A percentile compares a stretch with the other conserved stretches of the same genome.
Conservation (phyloP, 1,284 basidiomycete species). For the Sphaerobolus stellatus region DNA sequence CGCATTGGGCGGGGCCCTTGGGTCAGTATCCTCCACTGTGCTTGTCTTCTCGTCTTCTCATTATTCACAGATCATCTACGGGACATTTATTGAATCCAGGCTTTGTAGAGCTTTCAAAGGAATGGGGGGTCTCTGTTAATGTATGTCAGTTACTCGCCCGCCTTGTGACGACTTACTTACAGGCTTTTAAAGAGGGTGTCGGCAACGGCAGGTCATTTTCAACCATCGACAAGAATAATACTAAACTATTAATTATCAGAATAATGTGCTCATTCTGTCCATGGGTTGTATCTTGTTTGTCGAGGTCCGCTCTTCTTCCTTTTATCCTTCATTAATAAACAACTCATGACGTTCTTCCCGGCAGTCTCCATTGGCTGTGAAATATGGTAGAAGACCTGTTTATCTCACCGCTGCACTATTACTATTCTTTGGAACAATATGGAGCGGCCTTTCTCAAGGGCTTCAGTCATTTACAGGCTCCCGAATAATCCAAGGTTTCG, state of each 20-base stretch:
- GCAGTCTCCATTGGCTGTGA: constrained; percentile 35
- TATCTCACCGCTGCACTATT: constrained; percentile 41
- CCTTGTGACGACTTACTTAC: too few relatives aligned
- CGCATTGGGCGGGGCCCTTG: neutral
- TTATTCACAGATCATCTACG: neutral
- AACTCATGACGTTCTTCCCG: neutral
- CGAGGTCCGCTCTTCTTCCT: neutral
- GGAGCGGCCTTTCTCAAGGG: constrained; percentile 43
- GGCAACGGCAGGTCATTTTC: neutral
- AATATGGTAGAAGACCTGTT: constrained; percentile 45
- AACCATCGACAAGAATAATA: neutral
- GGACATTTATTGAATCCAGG: constrained; percentile 6
- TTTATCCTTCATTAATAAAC: neutral
- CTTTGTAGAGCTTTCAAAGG: constrained; percentile 3
- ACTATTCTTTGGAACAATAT: constrained; percentile 46
- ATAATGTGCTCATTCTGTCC: constrained; percentile 3
- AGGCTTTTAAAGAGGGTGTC: neutral
- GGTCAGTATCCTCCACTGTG: neutral
- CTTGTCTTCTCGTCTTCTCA: neutral
- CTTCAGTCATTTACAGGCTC: constrained; percentile 42
- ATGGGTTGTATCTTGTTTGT: constrained; percentile 6
- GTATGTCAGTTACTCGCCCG: neutral
- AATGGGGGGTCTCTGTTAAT: constrained; percentile 8
- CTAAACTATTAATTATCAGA: neutral
- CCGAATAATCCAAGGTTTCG: constrained; percentile 45